Evolutionary conservation across 2,329 filamentous ascomycete species (phyloP), one percentile per base, ranked within the genome.

Genomic region (Fusarium sp.): DNA sequence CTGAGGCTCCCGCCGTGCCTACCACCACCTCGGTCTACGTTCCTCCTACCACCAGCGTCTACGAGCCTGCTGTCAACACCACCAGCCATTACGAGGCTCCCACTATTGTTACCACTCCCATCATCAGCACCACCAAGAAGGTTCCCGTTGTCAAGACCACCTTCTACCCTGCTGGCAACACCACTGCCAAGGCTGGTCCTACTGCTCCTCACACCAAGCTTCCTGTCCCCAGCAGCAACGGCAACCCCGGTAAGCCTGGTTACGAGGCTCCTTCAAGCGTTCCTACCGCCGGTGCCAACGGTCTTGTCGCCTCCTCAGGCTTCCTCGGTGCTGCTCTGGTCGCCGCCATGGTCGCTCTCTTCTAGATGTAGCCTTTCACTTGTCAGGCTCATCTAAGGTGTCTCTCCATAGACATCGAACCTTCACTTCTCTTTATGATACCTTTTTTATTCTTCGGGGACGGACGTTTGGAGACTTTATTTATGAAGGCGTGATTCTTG

Each of bases 311-410:
- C 63, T 78, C 81, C 70, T 78, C 78, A 63, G 80, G 81, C 46
- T 65, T 83, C 57, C 65, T 84, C 45, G 78, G 80, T 36, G 77
- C 76, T 40, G 78, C 77, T 37, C 62, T 84, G 56, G 78, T 79
- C 30, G 80, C 79, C 36, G 81, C 78, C 61, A 60, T 82, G 51
- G 78, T 79, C 61, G 76, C 81, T 57, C 78, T 82, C 58, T 75
- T 71, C 69, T 80, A 78, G 67, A 57, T 52, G 26, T 9, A 30
- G 42, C 38, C 16, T 30, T 23, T 16, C n/a, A 36, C 52, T 57
- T 54, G 59, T 33, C 33, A 36, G 20, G 38, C 65, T 55, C 30
- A 65, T 33, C 23, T 55, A 41, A 37, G 23, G 31, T 57, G 30
- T 52, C 20, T 34, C 11, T 53, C 33, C 33, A 15, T 31, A 58